Conservation (phyloP, 2,329 filamentous ascomycete species). For the Venturia effusa region DNA sequence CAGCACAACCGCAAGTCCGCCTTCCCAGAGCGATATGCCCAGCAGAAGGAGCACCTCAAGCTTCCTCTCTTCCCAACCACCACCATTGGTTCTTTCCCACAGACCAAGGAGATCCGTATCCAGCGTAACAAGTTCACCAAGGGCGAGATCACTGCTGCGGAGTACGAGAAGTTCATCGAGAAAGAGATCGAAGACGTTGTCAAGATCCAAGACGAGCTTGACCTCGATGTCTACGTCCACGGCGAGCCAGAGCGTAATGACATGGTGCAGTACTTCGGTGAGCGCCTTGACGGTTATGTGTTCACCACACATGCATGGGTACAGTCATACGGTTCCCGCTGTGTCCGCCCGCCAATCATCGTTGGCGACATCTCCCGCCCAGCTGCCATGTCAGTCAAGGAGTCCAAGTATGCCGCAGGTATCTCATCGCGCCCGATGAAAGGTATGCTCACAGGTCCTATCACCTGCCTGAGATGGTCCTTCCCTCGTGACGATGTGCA, state of each 20-base stretch:
- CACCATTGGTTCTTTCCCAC: constrained; percentile 98
- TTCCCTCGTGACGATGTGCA: constrained; percentile 99
- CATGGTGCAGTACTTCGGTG: constrained; percentile 99
- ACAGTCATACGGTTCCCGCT: constrained; percentile 95
- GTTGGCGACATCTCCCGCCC: constrained; percentile 98
- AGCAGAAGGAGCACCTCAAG: constrained; percentile 86
- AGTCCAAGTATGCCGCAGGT: constrained; percentile 96
- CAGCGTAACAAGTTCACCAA: constrained; percentile 98
- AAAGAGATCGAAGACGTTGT: constrained; percentile 94
- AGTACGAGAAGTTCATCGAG: constrained; percentile 99
- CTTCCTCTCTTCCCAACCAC: constrained; percentile 97
- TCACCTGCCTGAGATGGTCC: constrained; percentile 98
- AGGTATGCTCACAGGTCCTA: constrained; percentile 98
- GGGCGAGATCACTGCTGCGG: constrained; percentile 79
- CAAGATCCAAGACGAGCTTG: constrained; percentile 96
- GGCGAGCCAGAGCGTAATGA: constrained; percentile 99
- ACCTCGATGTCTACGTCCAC: constrained; percentile 93
- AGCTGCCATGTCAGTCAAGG: constrained; percentile 98
- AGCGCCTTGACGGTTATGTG: constrained; percentile 90
- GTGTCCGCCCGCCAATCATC: constrained; percentile 95
- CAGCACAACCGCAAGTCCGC: constrained; percentile 89
- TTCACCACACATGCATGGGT: constrained; percentile 99
- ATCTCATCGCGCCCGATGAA: constrained; percentile 99
- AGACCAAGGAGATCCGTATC: constrained; percentile 97
- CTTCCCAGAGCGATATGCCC: constrained; percentile 73